A percentile compares a stretch with the other conserved stretches of the same genome.
These are phyloP conservation scores for Rhizopogon salebrosus DNA, from an alignment of 768 basidiomycete species.

Conservation along the genomic window DNA sequence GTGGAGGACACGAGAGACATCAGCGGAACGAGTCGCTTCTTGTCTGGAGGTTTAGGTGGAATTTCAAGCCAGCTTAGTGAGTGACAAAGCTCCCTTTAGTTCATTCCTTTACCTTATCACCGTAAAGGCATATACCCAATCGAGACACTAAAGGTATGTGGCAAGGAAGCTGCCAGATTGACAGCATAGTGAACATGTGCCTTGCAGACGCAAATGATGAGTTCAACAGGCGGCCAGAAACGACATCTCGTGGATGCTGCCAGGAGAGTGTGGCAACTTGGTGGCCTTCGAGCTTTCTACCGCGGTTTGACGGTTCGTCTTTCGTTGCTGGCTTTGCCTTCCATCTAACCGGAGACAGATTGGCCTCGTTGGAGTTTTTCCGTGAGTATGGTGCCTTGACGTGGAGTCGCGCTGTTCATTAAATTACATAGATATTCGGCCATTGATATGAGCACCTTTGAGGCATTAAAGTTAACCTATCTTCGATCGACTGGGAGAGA, in stretches of 20 bases:
- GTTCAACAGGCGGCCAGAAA: conserved; percentile 58
- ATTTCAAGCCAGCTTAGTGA: conserved; percentile 84
- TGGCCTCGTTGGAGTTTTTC: conserved; percentile 94
- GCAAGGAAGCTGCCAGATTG: background rate
- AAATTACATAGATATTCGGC: conserved; percentile 64
- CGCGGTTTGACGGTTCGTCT: conserved; percentile 78
- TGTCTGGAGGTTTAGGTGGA: conserved; percentile 96
- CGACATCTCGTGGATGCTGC: conserved; percentile 59
- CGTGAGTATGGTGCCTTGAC: conserved; percentile 45
- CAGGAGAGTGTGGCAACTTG: conserved; percentile 70
- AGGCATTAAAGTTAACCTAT: conserved; percentile 91
- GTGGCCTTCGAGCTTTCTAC: conserved; percentile 83
- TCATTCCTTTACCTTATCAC: conserved; percentile 11
- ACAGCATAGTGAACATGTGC: conserved; percentile 1
- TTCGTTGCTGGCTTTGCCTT: conserved; percentile 4
- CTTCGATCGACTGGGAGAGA: conserved; percentile 79
- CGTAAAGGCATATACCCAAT: conserved; percentile 87
- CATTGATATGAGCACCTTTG: conserved; percentile 97
- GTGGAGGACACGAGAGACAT: conserved; percentile 88
- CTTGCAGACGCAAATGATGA: conserved; percentile 91
- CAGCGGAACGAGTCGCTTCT: conserved; percentile 86
- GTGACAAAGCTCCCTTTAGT: conserved; percentile 20
- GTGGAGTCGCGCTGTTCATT: conserved; percentile 3
- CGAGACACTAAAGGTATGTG: conserved; percentile 83
- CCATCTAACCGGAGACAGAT: conserved; percentile 47